Evolutionary conservation across 2,329 filamentous ascomycete species (phyloP), one percentile per base, ranked within the genome.

Genomic region (Penicillium glabrum): DNA sequence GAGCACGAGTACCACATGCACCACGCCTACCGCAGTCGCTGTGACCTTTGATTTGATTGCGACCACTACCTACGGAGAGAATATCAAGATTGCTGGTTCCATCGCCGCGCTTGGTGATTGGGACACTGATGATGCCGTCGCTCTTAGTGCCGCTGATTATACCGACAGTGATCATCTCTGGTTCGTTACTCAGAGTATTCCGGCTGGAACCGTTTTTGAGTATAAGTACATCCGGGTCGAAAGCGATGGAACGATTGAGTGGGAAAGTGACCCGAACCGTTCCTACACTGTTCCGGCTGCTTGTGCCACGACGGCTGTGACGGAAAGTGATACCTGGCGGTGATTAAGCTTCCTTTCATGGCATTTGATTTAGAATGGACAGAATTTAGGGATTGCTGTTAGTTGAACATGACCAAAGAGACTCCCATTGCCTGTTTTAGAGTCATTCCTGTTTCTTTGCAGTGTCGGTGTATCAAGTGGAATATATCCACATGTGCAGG

Each of bases 211-310:
- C 53, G 73, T 70, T 6, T 76, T 91, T 46, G 67, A 85, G 74
- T 91, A 90, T 72, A 90, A 91, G 77, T 91, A 85, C 66, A 83
- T 91, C 63, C 82, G 83, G 26, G 79, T 87, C 43, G 78, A 78
- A 57, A 67, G 73, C 3, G 80, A 84, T 65, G 83, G 85, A 1
- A 74, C 74, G 0, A 73, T 89, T 11, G 77, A 72, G 7, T 91
- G 88, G 88, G 88, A 91, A 76, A 77, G 75, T 45, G 86, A 87
- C 58, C 72, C 76, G 1, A 79, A 80, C 60, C 72, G 73, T 37
- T 65, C 58, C 13, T 78, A 75, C 57, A 76, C 72, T 5, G 74
- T 80, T 13, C 73, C 75, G 3, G 65, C 63, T n/a, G 68, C 59
- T 16, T 78, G 77, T 57, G 63, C 59, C 5, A 62, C 66, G 3